phyloP scores from a whole-genome alignment of 768 basidiomycete species.

The Tricholoma flavovirens region DNA sequence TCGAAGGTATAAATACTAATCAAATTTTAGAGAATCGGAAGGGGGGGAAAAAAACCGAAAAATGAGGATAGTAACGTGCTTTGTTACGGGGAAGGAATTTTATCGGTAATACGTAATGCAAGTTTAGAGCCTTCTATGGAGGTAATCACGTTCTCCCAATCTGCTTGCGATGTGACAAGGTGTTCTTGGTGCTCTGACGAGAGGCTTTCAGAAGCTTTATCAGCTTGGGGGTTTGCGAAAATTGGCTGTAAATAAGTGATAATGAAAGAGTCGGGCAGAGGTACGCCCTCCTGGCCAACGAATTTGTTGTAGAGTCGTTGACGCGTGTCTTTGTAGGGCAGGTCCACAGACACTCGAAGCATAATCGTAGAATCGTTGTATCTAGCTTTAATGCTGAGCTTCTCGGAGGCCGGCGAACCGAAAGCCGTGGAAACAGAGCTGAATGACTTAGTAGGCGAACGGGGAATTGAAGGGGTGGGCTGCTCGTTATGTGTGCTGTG shows the following conservation, averaged over 20 bases:
- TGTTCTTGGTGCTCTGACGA: slow-evolving; percentile 32
- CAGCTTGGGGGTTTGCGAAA: slow-evolving; percentile 6
- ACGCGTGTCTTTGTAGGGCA: slow-evolving; percentile 48
- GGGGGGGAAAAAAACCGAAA: background rate
- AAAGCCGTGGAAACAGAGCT: slow-evolving; percentile 16
- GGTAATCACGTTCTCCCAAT: slow-evolving; percentile 51
- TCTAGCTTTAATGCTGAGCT: slow-evolving; percentile 58
- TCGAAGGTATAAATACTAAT: background rate
- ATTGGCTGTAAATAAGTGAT: slow-evolving; percentile 47
- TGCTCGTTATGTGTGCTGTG: slow-evolving; percentile 7
- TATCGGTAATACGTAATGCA: slow-evolving; percentile 49
- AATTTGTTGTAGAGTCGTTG: slow-evolving; percentile 61
- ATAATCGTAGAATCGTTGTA: slow-evolving; percentile 58
- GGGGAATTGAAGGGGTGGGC: slow-evolving; percentile 7
- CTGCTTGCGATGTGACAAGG: slow-evolving; percentile 47
- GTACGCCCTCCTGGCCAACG: slow-evolving; percentile 50
- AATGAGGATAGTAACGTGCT: background rate
- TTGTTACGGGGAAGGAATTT: slow-evolving; percentile 7
- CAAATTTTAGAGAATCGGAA: too few species aligned
- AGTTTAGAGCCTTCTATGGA: slow-evolving; percentile 46
- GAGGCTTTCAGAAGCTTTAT: slow-evolving; percentile 25
- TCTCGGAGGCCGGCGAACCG: slow-evolving; percentile 21
- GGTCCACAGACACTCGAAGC: slow-evolving; percentile 46
- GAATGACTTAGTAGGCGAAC: slow-evolving; percentile 13
- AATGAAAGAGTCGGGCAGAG: slow-evolving; percentile 49